These are phyloP conservation scores for Eutrema heterophyllum DNA, from an alignment of 345 rosid species.

Conservation along the genomic window DNA sequence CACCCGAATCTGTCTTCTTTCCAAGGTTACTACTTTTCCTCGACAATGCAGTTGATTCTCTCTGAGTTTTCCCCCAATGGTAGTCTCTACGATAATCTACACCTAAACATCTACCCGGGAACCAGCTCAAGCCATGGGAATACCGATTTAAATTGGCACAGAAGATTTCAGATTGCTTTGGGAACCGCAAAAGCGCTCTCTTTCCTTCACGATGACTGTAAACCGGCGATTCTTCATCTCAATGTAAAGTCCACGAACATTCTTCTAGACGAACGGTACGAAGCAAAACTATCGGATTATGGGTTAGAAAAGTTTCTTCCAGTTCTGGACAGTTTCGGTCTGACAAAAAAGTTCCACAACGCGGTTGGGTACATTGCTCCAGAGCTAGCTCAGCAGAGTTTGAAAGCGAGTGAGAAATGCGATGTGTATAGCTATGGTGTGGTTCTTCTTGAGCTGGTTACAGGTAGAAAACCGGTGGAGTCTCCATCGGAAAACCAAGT, in stretches of 20 bases:
- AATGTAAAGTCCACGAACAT: constrained; percentile 86
- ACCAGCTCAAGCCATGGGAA: constrained; percentile 64
- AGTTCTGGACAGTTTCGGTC: constrained; percentile 64
- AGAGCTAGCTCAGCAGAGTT: constrained; percentile 65
- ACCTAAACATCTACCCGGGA: constrained; percentile 47
- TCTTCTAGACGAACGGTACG: constrained; percentile 69
- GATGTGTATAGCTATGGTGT: constrained; percentile 94
- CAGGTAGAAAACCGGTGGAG: constrained; percentile 94
- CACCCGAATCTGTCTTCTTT: constrained; percentile 74
- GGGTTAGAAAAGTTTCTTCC: constrained; percentile 84
- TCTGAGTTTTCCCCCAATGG: constrained; percentile 73
- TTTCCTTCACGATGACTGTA: constrained; percentile 88
- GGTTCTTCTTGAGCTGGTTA: constrained; percentile 85
- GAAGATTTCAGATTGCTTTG: constrained; percentile 82
- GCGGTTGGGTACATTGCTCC: constrained; percentile 99
- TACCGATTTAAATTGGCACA: constrained; percentile 65
- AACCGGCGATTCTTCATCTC: constrained; percentile 85
- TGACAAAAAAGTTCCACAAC: constrained; percentile 62
- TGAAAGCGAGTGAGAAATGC: constrained; percentile 74
- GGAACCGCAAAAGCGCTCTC: constrained; percentile 88
- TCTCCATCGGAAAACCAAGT: constrained; percentile 58
- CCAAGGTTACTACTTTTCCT: constrained; percentile 92
- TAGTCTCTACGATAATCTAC: constrained; percentile 75
- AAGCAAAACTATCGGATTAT: constrained; percentile 80
- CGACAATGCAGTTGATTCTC: constrained; percentile 73